Conservation (phyloP, 768 basidiomycete genomes). For the Suillus variegatus region DNA sequence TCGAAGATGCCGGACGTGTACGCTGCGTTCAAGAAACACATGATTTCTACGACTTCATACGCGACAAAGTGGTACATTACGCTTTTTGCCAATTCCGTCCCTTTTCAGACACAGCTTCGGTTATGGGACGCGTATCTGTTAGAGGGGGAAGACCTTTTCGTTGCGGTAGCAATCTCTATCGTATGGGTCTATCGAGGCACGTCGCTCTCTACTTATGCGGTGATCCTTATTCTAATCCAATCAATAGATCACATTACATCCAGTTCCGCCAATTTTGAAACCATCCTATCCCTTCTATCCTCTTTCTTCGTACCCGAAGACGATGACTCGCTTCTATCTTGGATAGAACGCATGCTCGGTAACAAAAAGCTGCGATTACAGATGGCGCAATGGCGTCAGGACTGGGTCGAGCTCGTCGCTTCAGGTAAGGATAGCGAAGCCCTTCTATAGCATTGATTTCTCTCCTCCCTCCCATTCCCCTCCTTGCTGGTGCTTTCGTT, state of each 20-base stretch:
- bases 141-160: slow-evolving; percentile 88
- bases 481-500: neutral
- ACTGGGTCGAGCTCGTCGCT: slow-evolving; percentile 75
- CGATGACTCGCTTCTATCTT: slow-evolving; percentile 78
- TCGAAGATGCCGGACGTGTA: slow-evolving; percentile 90
- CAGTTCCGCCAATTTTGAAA: slow-evolving; percentile 83
- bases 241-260: slow-evolving; percentile 80
- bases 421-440: slow-evolving; percentile 62
- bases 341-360: slow-evolving; percentile 66
- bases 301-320: slow-evolving; percentile 95
- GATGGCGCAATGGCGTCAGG: slow-evolving; percentile 76
- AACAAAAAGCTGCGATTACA: slow-evolving; percentile 67
- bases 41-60: slow-evolving; percentile 91
- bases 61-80: slow-evolving; percentile 99
- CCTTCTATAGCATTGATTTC: slow-evolving; percentile 45
- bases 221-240: slow-evolving; percentile 8
- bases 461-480: neutral
- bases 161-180: slow-evolving; percentile 83
- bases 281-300: slow-evolving; percentile 84
- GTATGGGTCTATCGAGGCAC: slow-evolving; percentile 89
- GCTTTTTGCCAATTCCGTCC: slow-evolving; percentile 91
- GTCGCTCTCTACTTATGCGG: slow-evolving; percentile 21
- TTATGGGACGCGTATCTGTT: slow-evolving; percentile 94
- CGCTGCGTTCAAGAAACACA: slow-evolving; percentile 80
- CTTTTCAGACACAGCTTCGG: slow-evolving; percentile 92